Evolutionary conservation across 495 filamentous ascomycete species (phyloP).

Genomic region (Penicillium atrosanguineum): DNA sequence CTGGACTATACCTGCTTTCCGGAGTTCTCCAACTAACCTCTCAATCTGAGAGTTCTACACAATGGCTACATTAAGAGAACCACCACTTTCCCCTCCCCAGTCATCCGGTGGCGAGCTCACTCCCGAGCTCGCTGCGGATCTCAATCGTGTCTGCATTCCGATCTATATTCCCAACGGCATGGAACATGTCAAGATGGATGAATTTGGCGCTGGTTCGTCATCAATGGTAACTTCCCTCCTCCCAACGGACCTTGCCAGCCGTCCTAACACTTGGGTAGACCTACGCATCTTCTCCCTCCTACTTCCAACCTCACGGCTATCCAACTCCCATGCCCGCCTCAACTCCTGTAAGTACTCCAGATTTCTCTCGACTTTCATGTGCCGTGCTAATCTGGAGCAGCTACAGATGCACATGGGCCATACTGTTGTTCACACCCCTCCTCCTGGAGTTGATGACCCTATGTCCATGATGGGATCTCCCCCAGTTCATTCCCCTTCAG

Average conservation of each 20-base stretch:
- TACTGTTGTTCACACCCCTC: not conserved
- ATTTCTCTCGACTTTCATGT: not conserved
- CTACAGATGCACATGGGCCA: not conserved
- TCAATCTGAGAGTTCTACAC: not conserved
- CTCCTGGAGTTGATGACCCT: not conserved
- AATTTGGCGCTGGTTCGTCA: not conserved
- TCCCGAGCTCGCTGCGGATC: not conserved
- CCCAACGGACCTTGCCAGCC: not conserved
- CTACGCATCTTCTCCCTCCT: not conserved
- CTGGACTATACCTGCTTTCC: conserved; percentile 1
- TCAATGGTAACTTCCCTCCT: not conserved
- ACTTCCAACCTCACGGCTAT: not conserved
- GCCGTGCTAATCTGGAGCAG: not conserved
- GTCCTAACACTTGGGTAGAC: not conserved
- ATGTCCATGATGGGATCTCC: not conserved
- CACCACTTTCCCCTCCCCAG: conserved; percentile 15
- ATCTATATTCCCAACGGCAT: not conserved
- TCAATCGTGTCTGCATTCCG: not conserved
- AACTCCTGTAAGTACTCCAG: conserved; percentile 11
- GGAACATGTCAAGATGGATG: not conserved
- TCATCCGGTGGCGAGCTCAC: conserved; percentile 9
- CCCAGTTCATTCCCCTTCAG: not conserved
- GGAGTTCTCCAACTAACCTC: conserved; percentile 1
- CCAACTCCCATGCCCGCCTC: conserved; percentile 15
- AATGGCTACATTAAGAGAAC: not conserved